Conservation (phyloP, 176 grass and related monocot species). For the Lolium rigidum region DNA sequence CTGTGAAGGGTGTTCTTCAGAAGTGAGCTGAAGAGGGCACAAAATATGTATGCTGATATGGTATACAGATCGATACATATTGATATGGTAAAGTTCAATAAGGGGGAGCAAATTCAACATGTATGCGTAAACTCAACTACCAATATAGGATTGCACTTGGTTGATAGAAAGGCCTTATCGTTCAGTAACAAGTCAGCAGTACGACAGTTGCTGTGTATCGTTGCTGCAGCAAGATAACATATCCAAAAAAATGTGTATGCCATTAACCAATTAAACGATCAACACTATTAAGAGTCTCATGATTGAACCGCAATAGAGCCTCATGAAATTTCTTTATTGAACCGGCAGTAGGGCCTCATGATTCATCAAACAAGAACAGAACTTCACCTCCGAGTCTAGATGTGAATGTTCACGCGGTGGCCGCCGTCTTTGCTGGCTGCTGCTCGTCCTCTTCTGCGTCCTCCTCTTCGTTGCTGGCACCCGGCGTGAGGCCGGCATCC, state of each 20-base stretch:
- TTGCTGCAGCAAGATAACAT: neutral
- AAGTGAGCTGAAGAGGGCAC: neutral
- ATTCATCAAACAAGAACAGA: neutral
- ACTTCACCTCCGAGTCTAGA: neutral
- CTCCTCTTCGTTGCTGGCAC: neutral
- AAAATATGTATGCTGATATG: neutral
- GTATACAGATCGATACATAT: neutral
- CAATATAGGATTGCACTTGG: slow-evolving; percentile 6
- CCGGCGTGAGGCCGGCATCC: neutral
- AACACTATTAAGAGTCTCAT: slow-evolving; percentile 6
- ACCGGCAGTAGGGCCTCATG: neutral
- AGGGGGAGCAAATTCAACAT: slow-evolving; percentile 2
- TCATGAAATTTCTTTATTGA: slow-evolving; percentile 24
- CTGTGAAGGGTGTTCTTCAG: neutral
- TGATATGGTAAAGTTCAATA: neutral
- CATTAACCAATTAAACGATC: slow-evolving; percentile 3
- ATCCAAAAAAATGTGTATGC: neutral
- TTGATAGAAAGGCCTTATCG: neutral
- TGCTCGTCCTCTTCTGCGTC: neutral
- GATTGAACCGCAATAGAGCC: neutral
- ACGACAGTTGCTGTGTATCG: neutral
- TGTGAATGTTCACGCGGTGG: slow-evolving; percentile 2
- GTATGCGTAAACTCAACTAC: neutral
- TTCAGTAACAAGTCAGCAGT: neutral
- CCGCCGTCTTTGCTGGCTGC: neutral